Evolutionary conservation across 192 early-diverging fungal species (phyloP), one percentile per base, ranked within the genome.

Genomic region (Kickxella alabastrina): DNA sequence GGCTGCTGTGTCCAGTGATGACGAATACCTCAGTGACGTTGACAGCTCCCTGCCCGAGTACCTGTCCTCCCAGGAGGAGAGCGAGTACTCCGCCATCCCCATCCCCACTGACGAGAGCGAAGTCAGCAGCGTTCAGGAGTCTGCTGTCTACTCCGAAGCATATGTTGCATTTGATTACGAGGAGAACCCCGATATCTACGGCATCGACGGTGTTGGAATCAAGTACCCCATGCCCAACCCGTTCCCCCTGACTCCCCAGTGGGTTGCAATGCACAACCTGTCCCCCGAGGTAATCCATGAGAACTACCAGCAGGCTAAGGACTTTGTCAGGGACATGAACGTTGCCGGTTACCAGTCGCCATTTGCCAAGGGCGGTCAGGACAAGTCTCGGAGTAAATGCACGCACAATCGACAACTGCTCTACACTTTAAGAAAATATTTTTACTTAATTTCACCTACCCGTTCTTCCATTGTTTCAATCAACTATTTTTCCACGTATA

Each of bases 271-370:
- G 73, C 65, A 68, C 61, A 47, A 52, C 31, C 59, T 68, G 53
- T 60, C 65, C 27, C 34, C 49, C 23, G 35, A 17, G 13, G 65
- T 65, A 40, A 49, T 75, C 52, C 65, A 56, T 52, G 28, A 62
- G 59, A 37, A 63, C 64, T 75, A 75, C 28, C 22, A 25, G 5
- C 23, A 56, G 25, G 64, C 71, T 34, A 51, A 27, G 44, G 49
- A 65, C 56, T 76, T 76, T 65, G 66, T 69, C 14, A n/a, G 19
- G 24, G 73, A 76, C 36, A 54, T 76, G 56, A 76, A 68, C 49
- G 28, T 35, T 27, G 53, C 43, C 32, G 57, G 52, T 15, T 75
- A 69, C 62, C 65, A 68, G 57, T 75, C 73, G 57, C 66, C 73
- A 1, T 75, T 54, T 36, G 70, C 64, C 45, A 62, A 62, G 59